Evolutionary conservation across 345 rosid genomes (phyloP), one percentile per base, ranked within the genome.

Genomic region (Citrus reticulata): DNA sequence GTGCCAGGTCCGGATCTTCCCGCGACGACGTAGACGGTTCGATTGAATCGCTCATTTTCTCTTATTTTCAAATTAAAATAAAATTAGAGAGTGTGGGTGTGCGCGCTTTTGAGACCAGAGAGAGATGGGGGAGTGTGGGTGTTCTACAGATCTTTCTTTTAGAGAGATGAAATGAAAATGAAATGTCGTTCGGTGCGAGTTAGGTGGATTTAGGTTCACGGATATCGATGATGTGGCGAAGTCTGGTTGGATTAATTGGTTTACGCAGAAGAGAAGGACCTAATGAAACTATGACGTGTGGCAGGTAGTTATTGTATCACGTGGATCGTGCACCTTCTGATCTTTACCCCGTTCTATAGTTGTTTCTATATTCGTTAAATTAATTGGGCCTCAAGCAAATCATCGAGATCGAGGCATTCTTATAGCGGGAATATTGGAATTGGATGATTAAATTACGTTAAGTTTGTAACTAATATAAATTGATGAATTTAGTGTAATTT

Each of bases 21-120:
- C 83, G 42, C 2, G 91, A 77, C 20, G 87, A 75, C 70, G 93
- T 85, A 61, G 88, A 80, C 65, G 87, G 91, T 81, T 86, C 93
- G 81, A 86, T 67, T 24, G 86, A 68, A 83, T 90, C 93, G 37
- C 85, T 80, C 96, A 92, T 90, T 79, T 39, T 34, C 7, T 75
- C 16, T 14, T 35, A 59, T 17, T 81, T 67, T 59, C 29, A 58
- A 67, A 9, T 46, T 2, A 4, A 37, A 25, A 6, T 11, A 3
- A 4, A 51, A 51, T 7, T 57, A 71, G 13, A 77, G 20, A 64
- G 22, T 51, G 17, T 40, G 70, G 27, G 68, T 73, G 37, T 39
- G 34, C 70, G 42, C 10, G 80, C 66, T 55, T 40, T 22, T 65
- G 35, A 32, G 63, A 59, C 27, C 54, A 69, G 78, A 76, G 70